A percentile compares a stretch with the other conserved stretches of the same genome.
Conservation (phyloP, 148 eudicot genomes). For the Arbutus unedo region DNA sequence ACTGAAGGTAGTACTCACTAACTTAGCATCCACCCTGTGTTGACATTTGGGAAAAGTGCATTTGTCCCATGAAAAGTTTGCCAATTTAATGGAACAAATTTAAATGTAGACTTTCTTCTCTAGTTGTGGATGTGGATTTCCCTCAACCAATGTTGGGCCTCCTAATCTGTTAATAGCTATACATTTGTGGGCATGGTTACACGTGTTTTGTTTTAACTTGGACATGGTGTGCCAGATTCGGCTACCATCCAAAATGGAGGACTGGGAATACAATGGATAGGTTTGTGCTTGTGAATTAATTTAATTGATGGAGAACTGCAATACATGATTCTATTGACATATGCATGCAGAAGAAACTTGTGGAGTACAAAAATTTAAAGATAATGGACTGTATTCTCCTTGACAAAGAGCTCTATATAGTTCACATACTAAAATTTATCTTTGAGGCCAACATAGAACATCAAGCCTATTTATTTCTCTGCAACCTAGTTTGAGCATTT, state of each 20-base stretch:
- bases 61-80: not conserved
- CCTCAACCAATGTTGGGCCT: not conserved
- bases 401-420: not conserved
- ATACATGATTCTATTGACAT: not conserved
- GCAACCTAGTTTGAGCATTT: not conserved
- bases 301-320: not conserved
- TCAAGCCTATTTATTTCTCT: not conserved
- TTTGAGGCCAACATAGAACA: not conserved
- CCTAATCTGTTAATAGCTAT: not conserved
- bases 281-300: not conserved
- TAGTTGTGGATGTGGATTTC: not conserved
- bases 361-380: not conserved
- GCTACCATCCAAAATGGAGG: not conserved
- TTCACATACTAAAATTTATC: not conserved
- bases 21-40: not conserved
- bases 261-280: not conserved
- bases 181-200: not conserved
- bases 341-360: not conserved
- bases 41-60: not conserved
- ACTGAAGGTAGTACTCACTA: conserved; percentile 48
- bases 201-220: not conserved
- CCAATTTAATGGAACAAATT: not conserved
- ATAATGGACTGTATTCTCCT: not conserved
- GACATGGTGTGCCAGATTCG: conserved; percentile 2
- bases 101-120: not conserved